phyloP scores from a whole-genome alignment of 352 stramenopile genomes.

The Globisporangium takayamanum region DNA sequence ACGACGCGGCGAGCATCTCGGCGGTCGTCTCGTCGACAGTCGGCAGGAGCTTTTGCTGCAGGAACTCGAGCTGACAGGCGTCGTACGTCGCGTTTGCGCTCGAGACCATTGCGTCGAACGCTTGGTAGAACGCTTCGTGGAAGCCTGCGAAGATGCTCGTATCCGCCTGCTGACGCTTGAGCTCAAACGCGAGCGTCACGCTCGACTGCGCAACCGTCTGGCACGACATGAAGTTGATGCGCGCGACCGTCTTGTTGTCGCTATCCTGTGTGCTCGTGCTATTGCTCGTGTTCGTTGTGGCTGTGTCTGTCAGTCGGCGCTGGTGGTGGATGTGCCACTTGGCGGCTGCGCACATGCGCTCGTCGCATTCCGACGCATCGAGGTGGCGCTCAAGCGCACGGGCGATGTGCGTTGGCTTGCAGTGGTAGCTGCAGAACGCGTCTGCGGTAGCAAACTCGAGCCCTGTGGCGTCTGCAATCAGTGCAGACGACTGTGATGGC shows the following conservation, averaged over 20 bases:
- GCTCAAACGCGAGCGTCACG: constrained; percentile 34
- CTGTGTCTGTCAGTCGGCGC: constrained; percentile 21
- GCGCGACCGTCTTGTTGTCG: constrained; percentile 9
- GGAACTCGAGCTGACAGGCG: constrained; percentile 57
- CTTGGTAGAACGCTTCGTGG: constrained; percentile 52
- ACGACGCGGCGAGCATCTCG: constrained; percentile 11
- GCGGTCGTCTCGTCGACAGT: constrained; percentile 24
- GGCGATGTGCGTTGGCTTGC: constrained; percentile 23
- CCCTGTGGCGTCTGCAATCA: constrained; percentile 23
- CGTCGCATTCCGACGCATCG: constrained; percentile 12
- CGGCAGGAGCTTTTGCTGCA: constrained; percentile 54
- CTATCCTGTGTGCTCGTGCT: constrained; percentile 2
- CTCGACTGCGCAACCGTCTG: constrained; percentile 23
- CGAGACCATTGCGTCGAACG: constrained; percentile 57
- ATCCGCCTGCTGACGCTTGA: constrained; percentile 17
- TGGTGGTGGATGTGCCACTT: constrained; percentile 1
- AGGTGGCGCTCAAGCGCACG: constrained; percentile 7
- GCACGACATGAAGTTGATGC: constrained; percentile 36
- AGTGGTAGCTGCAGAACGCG: constrained; percentile 58
- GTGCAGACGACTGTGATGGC: background rate
- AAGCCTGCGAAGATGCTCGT: constrained; percentile 44
- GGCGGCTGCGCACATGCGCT: background rate
- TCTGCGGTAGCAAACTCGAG: constrained; percentile 36
- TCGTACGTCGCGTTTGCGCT: constrained; percentile 48
- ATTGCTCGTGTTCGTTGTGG: background rate